These are phyloP conservation scores for Curvularia sp. DNA, from an alignment of 2,329 filamentous ascomycete species.

Conservation along the genomic window DNA sequence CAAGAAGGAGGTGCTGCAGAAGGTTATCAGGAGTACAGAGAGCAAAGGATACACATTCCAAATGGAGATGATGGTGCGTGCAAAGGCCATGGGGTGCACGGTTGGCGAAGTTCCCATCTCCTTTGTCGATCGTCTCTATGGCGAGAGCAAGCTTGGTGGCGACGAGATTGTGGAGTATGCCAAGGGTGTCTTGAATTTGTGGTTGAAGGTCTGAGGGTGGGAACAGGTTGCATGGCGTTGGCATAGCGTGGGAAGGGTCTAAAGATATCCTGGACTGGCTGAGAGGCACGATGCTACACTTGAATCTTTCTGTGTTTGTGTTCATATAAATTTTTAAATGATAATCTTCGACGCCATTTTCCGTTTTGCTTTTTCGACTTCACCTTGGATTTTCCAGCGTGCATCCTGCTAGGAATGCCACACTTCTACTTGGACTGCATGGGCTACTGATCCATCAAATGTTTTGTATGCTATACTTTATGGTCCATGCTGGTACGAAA, in stretches of 20 bases:
- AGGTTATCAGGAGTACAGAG: constrained; percentile 88
- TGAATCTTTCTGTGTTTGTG: constrained; percentile 12
- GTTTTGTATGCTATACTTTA: neutral
- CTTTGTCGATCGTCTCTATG: constrained; percentile 91
- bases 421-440: neutral
- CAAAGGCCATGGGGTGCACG: constrained; percentile 92
- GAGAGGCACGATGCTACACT: constrained; percentile 2
- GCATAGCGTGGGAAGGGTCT: constrained; percentile 30
- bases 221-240: constrained; percentile 33
- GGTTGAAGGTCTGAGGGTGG: constrained; percentile 56
- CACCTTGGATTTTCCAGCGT: neutral
- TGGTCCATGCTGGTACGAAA: neutral
- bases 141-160: constrained; percentile 91
- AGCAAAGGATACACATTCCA: constrained; percentile 99
- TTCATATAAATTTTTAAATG: constrained; percentile 21
- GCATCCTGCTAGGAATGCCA: neutral
- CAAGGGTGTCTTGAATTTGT: constrained; percentile 65
- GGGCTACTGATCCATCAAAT: neutral
- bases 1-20: constrained; percentile 87
- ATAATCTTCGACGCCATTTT: constrained; percentile 10
- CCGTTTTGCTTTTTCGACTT: neutral
- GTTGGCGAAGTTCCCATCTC: constrained; percentile 96
- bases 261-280: constrained; percentile 10
- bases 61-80: constrained; percentile 99
- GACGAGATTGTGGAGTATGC: constrained; percentile 97